A percentile compares a stretch with the other conserved stretches of the same genome.
These are phyloP conservation scores for Penicillium sp. DNA, from an alignment of 2,329 filamentous ascomycete genomes.

Conservation along the genomic window DNA sequence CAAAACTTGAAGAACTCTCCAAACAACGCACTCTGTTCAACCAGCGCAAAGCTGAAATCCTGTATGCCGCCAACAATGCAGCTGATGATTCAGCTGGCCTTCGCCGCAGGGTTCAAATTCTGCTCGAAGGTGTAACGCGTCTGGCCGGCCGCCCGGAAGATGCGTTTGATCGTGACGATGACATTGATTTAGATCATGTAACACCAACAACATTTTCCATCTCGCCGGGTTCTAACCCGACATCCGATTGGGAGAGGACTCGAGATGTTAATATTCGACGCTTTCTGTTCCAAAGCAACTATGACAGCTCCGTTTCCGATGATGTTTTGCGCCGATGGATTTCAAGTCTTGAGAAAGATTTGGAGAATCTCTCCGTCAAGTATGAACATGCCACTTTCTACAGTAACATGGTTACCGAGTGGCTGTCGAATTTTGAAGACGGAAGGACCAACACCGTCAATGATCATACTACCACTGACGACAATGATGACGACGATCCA, in stretches of 20 bases:
- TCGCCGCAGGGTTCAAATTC: slow-evolving; percentile 27
- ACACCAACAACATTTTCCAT: slow-evolving; percentile 22
- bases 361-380: slow-evolving; percentile 51
- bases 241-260: slow-evolving; percentile 20
- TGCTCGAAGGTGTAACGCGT: slow-evolving; percentile 36
- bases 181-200: slow-evolving; percentile 17
- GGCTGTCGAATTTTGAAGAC: slow-evolving; percentile 40
- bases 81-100: slow-evolving; percentile 18
- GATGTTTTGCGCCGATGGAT: slow-evolving; percentile 47
- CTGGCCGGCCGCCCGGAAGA: slow-evolving; percentile 35
- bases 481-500: slow-evolving; percentile 18
- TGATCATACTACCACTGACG: background rate
- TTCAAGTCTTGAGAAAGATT: slow-evolving; percentile 41
- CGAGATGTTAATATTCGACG: slow-evolving; percentile 45
- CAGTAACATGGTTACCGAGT: slow-evolving; percentile 53
- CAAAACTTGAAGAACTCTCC: slow-evolving; percentile 55
- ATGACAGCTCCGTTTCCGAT: slow-evolving; percentile 52
- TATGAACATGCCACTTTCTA: slow-evolving; percentile 57
- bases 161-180: slow-evolving; percentile 30
- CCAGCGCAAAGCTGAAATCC: slow-evolving; percentile 41
- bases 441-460: background rate
- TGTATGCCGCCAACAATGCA: slow-evolving; percentile 29
- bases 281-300: slow-evolving; percentile 51
- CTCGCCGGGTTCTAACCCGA: background rate
- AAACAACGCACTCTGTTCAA: slow-evolving; percentile 51